These are phyloP conservation scores for Ceriops decandra DNA, from an alignment of 345 rosid species.

Conservation along the genomic window DNA sequence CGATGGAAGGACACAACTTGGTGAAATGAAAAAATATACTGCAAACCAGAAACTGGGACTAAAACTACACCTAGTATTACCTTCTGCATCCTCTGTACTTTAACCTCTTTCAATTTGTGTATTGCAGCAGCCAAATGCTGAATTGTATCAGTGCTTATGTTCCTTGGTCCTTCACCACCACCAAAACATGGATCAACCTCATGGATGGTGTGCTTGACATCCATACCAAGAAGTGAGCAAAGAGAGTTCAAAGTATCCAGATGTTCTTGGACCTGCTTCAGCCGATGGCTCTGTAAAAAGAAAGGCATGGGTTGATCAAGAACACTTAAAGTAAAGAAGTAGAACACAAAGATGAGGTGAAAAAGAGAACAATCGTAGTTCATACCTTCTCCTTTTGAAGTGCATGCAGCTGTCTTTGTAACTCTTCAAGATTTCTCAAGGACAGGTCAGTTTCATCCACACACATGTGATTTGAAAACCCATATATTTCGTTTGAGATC, in stretches of 20 bases:
- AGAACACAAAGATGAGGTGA: not conserved
- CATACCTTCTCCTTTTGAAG: constrained; percentile 61
- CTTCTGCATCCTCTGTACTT: constrained; percentile 56
- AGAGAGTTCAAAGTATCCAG: constrained; percentile 40
- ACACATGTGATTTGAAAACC: constrained; percentile 33
- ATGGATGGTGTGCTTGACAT: constrained; percentile 34
- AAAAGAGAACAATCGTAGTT: constrained; percentile 6
- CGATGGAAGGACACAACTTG: constrained; percentile 10
- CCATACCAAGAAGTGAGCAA: constrained; percentile 60
- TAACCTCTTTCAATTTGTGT: constrained; percentile 41
- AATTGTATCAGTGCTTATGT: constrained; percentile 44
- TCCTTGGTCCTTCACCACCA: constrained; percentile 35
- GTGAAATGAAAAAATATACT: constrained; percentile 2
- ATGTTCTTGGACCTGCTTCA: constrained; percentile 42
- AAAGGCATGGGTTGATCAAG: not conserved
- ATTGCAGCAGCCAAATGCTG: constrained; percentile 45
- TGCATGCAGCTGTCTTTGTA: constrained; percentile 35
- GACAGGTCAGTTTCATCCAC: constrained; percentile 66
- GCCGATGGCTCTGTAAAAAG: constrained; percentile 38
- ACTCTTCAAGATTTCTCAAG: constrained; percentile 45
- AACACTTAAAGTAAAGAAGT: not conserved
- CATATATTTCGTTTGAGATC: constrained; percentile 58
- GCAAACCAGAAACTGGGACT: constrained; percentile 1
- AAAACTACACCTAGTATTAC: constrained; percentile 30
- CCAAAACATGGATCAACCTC: constrained; percentile 48